Conservation (phyloP, 202 grass and related monocot species). For the Schoenoplectus tabernaemontani region DNA sequence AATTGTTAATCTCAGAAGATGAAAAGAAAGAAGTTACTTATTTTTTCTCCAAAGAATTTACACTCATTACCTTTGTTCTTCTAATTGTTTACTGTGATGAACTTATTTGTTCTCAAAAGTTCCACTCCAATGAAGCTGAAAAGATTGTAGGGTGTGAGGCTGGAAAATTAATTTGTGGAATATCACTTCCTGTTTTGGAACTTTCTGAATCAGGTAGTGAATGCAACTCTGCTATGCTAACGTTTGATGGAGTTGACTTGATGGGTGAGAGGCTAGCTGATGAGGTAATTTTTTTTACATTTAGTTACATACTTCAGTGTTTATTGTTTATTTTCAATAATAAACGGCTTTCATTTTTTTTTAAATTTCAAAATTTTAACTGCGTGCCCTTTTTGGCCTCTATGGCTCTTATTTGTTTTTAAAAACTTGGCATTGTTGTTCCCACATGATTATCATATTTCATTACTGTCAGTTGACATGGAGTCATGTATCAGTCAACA, state of each 20-base stretch:
- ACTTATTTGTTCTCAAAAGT: neutral
- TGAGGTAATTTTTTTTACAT: conserved; percentile 43
- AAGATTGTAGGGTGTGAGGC: neutral
- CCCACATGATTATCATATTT: neutral
- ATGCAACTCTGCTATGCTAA: conserved; percentile 83
- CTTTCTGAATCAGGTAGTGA: conserved; percentile 67
- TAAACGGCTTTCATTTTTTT: neutral
- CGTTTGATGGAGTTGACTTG: conserved; percentile 95
- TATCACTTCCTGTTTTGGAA: neutral
- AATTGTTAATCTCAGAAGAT: too few relatives aligned
- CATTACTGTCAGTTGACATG: neutral
- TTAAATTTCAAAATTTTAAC: neutral
- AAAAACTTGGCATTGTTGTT: neutral
- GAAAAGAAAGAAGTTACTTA: neutral
- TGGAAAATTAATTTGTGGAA: neutral
- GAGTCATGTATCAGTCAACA: neutral
- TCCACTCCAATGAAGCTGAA: neutral
- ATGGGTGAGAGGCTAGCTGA: conserved; percentile 95
- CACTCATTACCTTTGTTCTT: neutral
- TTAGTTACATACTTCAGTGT: neutral
- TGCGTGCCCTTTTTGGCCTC: neutral
- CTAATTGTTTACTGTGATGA: neutral
- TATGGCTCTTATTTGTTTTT: neutral
- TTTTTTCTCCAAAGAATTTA: neutral
- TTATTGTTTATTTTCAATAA: neutral